Base-by-base conservation (phyloP, 805 yeast genomes). In the Maudiozyma pseudohumilis region DNA sequence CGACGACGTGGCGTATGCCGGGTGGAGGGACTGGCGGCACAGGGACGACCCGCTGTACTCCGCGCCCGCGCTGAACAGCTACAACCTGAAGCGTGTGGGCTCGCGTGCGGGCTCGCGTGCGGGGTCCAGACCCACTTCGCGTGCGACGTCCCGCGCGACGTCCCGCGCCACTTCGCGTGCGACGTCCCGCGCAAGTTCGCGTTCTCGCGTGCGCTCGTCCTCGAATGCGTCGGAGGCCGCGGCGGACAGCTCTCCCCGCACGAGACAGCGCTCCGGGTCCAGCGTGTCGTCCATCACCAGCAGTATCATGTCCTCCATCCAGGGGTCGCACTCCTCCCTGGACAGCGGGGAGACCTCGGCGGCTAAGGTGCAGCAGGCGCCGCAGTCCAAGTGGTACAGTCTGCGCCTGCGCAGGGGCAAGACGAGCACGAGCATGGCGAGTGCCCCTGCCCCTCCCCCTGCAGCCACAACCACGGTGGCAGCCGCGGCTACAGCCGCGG, bases 1-100 rank as follows among this genome's bases (percentile, higher is more conserved):
- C 16, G 35, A 47, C 10, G 38, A 41, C 8, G 20, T 51, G 29
- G 70, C 77, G 2, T 59, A 72, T 35, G 95, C 95, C 0, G 80
- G 89, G 8, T 86, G 96, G 96, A 69, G 95, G 53, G 95, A 86
- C 56, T 86, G 95, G 94, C 80, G 84, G 50, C 79, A 70, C 50
- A 70, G 84, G 43, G 72, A 71, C 36, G 87, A 80, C 57, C 84
- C 89, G 1, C 55, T 82, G 25, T 80, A 79, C 51, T 66, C 71
- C 1, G 55, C 67, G 4, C 47, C 59, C 5, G 36, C 56, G 35
- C 43, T 63, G 44, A 63, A 55, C 45, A 55, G 64, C 24, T 46
- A 44, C 30, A 45, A 45, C 18, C 17, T 48, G 40, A 49, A 52
- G 35, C 47, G 38, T 33, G 44, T 46, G 2, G 42, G 39, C 6